phyloP scores from a whole-genome alignment of 257 asterid species.

The Solanum ossicruentum region DNA sequence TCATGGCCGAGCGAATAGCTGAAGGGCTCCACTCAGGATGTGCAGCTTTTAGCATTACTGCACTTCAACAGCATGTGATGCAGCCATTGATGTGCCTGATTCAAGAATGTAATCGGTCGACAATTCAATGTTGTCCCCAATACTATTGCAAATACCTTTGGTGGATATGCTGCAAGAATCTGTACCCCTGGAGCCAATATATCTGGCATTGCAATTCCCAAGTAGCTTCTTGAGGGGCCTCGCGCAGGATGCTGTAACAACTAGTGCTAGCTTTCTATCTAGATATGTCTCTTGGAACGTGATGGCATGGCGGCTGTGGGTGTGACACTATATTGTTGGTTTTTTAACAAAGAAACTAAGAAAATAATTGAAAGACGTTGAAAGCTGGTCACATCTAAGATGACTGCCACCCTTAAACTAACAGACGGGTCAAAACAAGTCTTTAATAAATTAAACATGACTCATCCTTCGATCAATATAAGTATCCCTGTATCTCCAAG shows the following conservation, averaged over 20 bases:
- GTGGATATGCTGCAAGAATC: background rate
- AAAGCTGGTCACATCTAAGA: background rate
- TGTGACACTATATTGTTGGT: too few species aligned
- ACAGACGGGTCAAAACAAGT: background rate
- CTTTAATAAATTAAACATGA: background rate
- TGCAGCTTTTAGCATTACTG: background rate
- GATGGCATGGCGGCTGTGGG: background rate
- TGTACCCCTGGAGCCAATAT: background rate
- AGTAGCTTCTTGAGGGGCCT: background rate
- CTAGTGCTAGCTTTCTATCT: background rate
- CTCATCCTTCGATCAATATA: background rate
- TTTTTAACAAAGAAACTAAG: background rate
- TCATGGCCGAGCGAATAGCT: conserved; percentile 9
- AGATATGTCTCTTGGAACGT: background rate
- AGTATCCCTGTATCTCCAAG: background rate
- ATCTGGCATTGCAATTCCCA: background rate
- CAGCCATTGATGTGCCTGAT: conserved; percentile 2
- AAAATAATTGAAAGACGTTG: background rate
- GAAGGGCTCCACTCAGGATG: conserved; percentile 4
- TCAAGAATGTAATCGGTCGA: background rate
- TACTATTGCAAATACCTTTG: background rate
- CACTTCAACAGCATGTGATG: background rate
- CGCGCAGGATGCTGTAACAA: background rate
- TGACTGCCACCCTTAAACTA: background rate
- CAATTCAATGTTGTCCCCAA: background rate